A percentile compares a stretch with the other conserved stretches of the same genome.
Conservation (phyloP, 2,329 filamentous ascomycete genomes). For the Penicillium olsonii region DNA sequence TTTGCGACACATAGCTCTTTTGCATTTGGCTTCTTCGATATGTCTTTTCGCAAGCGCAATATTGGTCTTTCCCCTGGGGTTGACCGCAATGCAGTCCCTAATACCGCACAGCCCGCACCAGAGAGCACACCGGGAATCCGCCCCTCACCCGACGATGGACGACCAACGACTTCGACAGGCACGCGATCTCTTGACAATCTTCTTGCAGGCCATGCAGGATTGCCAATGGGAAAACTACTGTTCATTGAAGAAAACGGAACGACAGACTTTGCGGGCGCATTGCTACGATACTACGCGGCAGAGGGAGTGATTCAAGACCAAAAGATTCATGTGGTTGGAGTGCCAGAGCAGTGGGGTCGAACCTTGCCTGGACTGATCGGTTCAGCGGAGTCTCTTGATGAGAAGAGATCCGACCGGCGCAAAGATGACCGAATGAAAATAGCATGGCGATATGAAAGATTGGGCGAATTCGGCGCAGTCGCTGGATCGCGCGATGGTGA, state of each 20-base stretch:
- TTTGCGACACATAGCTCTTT: background rate
- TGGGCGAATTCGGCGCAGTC: constrained; percentile 68
- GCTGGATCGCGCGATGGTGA: constrained; percentile 61
- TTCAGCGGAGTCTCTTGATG: constrained; percentile 49
- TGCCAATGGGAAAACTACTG: constrained; percentile 77
- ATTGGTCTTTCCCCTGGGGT: constrained; percentile 53
- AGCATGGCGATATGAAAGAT: constrained; percentile 91
- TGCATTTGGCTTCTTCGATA: constrained; percentile 31
- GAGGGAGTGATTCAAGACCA: constrained; percentile 93
- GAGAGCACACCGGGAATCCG: constrained; percentile 60
- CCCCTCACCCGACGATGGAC: constrained; percentile 85
- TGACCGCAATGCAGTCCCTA: constrained; percentile 34
- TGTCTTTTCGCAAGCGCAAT: constrained; percentile 71
- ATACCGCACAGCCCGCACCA: constrained; percentile 30
- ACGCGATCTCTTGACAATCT: constrained; percentile 81
- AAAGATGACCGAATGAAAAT: constrained; percentile 90
- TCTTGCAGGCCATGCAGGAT: constrained; percentile 80
- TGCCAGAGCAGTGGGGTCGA: constrained; percentile 76
- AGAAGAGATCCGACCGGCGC: constrained; percentile 40
- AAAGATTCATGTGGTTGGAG: constrained; percentile 79
- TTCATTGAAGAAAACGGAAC: constrained; percentile 87
- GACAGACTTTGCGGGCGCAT: constrained; percentile 85
- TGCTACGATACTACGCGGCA: constrained; percentile 86
- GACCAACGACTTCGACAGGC: constrained; percentile 86
- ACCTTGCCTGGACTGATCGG: constrained; percentile 75